phyloP scores from a whole-genome alignment of 257 asterid genomes.

The Orobanche coerulescens region DNA sequence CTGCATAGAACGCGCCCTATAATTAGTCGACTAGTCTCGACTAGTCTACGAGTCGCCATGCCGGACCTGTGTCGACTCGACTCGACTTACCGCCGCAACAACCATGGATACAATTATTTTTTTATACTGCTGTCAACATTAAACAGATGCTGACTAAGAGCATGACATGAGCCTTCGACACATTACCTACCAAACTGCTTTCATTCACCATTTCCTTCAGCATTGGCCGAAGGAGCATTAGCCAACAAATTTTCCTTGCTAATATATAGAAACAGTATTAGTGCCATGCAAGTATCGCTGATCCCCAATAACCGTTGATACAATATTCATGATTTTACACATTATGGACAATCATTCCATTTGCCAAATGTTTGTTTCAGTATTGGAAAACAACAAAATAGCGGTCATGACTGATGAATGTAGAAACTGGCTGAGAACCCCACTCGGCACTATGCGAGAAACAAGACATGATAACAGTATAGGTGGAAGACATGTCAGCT shows the following conservation, averaged over 20 bases:
- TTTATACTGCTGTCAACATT: too few relatives aligned
- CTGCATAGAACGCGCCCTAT: too few relatives aligned
- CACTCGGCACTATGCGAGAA: not conserved
- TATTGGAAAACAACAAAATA: not conserved
- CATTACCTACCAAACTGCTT: not conserved
- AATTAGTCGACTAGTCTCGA: too few relatives aligned
- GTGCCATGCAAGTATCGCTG: not conserved
- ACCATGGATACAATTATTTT: too few relatives aligned
- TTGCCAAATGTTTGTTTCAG: not conserved
- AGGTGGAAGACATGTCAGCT: not conserved
- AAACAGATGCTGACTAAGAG: not conserved
- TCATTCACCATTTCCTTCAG: not conserved
- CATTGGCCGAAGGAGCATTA: not conserved
- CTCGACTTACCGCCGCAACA: too few relatives aligned
- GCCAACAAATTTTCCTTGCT: not conserved
- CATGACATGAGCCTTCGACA: not conserved
- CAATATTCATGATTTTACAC: not conserved
- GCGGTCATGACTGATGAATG: not conserved
- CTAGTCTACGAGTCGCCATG: too few relatives aligned
- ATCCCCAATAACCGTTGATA: not conserved
- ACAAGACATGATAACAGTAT: conserved; percentile 5
- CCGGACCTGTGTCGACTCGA: too few relatives aligned
- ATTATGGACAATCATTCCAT: not conserved
- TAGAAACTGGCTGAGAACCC: not conserved
- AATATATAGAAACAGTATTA: not conserved